These are phyloP conservation scores for Colletotrichum acutatum DNA, from an alignment of 2,329 filamentous ascomycete species.

Conservation along the genomic window DNA sequence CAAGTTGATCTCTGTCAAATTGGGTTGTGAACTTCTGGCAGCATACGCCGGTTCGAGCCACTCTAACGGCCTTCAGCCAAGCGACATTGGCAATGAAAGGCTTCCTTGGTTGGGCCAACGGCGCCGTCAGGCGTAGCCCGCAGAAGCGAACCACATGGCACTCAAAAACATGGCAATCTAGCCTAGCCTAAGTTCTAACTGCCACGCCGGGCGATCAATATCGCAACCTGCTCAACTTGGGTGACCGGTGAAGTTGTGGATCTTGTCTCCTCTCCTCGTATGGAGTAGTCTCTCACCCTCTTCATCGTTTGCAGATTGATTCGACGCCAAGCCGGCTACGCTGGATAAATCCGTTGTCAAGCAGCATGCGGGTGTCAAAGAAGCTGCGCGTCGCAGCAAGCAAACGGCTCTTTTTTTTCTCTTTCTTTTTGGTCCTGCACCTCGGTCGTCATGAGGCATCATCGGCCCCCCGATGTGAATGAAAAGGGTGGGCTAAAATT, in stretches of 20 bases:
- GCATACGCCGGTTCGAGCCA: neutral
- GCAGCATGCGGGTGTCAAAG: slow-evolving; percentile 1
- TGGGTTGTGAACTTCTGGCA: neutral
- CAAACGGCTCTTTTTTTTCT: neutral
- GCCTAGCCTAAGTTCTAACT: neutral
- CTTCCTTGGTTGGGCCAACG: neutral
- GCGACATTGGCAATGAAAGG: neutral
- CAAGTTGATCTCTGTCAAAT: too few relatives aligned
- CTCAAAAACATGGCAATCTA: slow-evolving; percentile 3
- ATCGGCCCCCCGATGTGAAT: neutral
- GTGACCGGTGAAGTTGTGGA: slow-evolving; percentile 33
- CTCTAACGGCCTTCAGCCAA: neutral
- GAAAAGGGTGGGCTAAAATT: neutral
- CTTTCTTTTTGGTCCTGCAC: neutral
- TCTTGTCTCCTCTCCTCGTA: neutral
- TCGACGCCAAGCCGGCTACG: slow-evolving; percentile 11
- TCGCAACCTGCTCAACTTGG: slow-evolving; percentile 21
- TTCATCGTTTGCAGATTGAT: neutral
- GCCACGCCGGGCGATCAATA: slow-evolving; percentile 8
- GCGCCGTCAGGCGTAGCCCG: slow-evolving; percentile 9
- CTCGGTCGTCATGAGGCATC: neutral
- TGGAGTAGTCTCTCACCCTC: neutral
- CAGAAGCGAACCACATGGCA: neutral
- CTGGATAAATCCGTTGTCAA: neutral
- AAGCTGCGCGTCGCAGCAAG: neutral